A percentile compares a stretch with the other conserved stretches of the same genome.
Evolutionary conservation across 169 alveolate genomes (phyloP).

Genomic region (Plasmodium malariae): DNA sequence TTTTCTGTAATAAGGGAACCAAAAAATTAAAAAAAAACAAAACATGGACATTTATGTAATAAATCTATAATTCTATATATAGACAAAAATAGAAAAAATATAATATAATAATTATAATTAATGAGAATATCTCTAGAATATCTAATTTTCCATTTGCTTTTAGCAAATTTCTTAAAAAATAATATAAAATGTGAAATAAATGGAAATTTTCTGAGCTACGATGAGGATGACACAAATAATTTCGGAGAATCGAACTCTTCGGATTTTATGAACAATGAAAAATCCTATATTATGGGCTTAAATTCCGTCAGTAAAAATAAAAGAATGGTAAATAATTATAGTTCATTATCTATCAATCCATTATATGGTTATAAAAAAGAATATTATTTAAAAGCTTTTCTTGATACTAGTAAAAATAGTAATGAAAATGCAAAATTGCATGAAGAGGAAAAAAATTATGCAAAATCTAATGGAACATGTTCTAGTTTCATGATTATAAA

Average conservation of each 20-base stretch:
- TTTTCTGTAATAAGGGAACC: background rate
- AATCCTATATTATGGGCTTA: slow-evolving; percentile 25
- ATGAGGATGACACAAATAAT: slow-evolving; percentile 1
- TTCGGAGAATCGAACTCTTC: slow-evolving; percentile 8
- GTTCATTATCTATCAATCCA: slow-evolving; percentile 7
- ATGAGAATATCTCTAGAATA: slow-evolving; percentile 37
- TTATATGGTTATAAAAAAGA: slow-evolving; percentile 21
- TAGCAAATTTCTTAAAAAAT: slow-evolving; percentile 16
- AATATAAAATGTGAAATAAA: slow-evolving; percentile 58
- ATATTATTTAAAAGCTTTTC: background rate
- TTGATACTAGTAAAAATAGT: background rate
- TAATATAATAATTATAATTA: slow-evolving; percentile 35
- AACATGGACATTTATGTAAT: slow-evolving; percentile 18
- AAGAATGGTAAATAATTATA: slow-evolving; percentile 17
- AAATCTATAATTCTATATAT: background rate
- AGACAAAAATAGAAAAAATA: background rate
- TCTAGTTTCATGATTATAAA: slow-evolving; percentile 33
- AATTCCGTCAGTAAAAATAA: slow-evolving; percentile 24
- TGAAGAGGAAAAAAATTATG: background rate
- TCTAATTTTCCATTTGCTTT: slow-evolving; percentile 20
- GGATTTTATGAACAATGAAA: slow-evolving; percentile 26
- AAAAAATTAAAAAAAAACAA: background rate
- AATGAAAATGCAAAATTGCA: background rate
- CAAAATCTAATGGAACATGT: background rate
- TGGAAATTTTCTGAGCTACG: background rate